Conservation (phyloP, 176 grass and related monocot species). For the Sorghum bicolor region DNA sequence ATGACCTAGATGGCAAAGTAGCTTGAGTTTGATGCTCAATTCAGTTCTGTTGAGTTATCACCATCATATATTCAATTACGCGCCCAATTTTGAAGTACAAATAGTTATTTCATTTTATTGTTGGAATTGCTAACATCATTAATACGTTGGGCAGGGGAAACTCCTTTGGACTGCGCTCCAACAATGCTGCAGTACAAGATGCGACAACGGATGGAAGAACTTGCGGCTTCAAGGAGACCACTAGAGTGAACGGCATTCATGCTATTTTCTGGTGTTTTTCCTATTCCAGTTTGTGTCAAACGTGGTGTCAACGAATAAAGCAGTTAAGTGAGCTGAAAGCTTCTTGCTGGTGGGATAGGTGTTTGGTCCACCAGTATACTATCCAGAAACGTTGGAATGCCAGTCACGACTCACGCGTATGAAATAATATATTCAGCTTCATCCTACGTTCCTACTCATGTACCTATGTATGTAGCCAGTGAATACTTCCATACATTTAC, state of each 20-base stretch:
- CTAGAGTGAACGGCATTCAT: background rate
- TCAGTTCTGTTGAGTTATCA: background rate
- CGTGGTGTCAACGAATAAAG: slow-evolving; percentile 1
- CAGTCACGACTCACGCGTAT: background rate
- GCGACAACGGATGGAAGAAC: slow-evolving; percentile 65
- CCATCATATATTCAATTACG: background rate
- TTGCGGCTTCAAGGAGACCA: slow-evolving; percentile 25
- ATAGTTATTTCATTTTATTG: background rate
- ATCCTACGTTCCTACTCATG: background rate
- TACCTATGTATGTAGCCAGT: background rate
- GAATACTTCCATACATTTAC: background rate
- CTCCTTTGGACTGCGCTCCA: slow-evolving; percentile 92
- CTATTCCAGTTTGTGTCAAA: background rate
- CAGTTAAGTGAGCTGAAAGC: background rate
- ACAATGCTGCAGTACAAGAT: slow-evolving; percentile 98
- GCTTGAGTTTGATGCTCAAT: background rate
- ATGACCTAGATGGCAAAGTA: background rate
- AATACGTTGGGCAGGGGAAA: slow-evolving; percentile 72
- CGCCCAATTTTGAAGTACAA: background rate
- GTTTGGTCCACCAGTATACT: background rate
- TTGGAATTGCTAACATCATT: background rate
- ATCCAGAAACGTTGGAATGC: background rate
- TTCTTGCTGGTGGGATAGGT: background rate
- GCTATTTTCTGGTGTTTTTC: background rate
- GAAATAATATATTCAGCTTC: slow-evolving; percentile 8